A percentile compares a stretch with the other conserved stretches of the same genome.
Conservation (phyloP, 768 basidiomycete genomes). For the Sarcodon aspratus region DNA sequence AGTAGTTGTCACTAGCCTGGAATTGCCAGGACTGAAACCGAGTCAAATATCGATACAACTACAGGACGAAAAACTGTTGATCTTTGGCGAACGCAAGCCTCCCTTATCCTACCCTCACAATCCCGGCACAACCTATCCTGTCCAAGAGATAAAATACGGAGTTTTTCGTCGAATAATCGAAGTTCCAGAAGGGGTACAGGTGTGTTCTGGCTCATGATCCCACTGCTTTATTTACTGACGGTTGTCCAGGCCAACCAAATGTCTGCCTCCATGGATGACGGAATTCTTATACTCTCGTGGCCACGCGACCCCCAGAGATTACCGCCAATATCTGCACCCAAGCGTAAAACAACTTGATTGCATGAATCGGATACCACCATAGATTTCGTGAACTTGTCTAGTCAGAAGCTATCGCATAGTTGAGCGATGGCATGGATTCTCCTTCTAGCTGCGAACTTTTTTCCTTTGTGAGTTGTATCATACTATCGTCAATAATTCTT, state of each 20-base stretch:
- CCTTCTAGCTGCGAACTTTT: too few species aligned
- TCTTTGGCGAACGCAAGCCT: conserved; percentile 23
- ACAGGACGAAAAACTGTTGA: conserved; percentile 17
- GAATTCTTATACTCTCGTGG: conserved; percentile 28
- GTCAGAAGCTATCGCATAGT: too few species aligned
- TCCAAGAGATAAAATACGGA: conserved; percentile 29
- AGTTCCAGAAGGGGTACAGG: conserved; percentile 26
- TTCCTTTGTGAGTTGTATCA: too few species aligned
- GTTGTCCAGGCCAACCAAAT: conserved; percentile 21
- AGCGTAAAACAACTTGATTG: too few species aligned
- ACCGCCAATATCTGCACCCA: not conserved
- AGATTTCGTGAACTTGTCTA: too few species aligned
- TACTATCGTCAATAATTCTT: too few species aligned
- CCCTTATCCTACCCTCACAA: conserved; percentile 1
- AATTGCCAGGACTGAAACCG: conserved; percentile 27
- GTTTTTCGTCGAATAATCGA: conserved; percentile 23
- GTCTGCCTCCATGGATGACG: conserved; percentile 26
- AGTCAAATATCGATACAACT: conserved; percentile 24
- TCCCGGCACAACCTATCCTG: conserved; percentile 11
- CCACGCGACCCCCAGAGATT: conserved; percentile 13
- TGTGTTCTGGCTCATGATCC: conserved; percentile 7
- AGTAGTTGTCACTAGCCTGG: conserved; percentile 22
- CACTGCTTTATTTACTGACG: conserved; percentile 1
- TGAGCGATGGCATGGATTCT: too few species aligned
- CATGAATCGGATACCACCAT: too few species aligned